A percentile compares a stretch with the other conserved stretches of the same genome.
Conservation (phyloP, 306 rosid genomes). For the Spatholobus suberectus region DNA sequence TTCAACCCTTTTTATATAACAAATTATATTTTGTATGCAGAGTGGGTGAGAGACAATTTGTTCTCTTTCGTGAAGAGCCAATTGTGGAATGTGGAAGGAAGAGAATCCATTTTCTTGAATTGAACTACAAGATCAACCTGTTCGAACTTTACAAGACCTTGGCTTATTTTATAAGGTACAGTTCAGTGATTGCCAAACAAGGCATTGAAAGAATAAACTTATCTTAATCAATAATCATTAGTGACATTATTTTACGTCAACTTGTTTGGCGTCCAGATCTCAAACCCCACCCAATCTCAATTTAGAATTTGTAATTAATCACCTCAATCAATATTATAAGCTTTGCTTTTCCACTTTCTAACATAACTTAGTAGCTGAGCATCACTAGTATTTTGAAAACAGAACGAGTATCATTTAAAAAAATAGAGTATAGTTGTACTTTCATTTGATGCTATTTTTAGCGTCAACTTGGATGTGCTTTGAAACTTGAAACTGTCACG, state of each 20-base stretch:
- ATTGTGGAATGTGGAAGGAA: slow-evolving; percentile 6
- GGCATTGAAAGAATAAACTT: slow-evolving; percentile 35
- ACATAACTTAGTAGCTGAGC: background rate
- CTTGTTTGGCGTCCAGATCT: slow-evolving; percentile 48
- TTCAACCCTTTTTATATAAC: slow-evolving; percentile 12
- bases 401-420: background rate
- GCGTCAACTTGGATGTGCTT: slow-evolving; percentile 19
- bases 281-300: slow-evolving; percentile 46
- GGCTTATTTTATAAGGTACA: slow-evolving; percentile 28
- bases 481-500: slow-evolving; percentile 51
- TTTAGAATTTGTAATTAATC: slow-evolving; percentile 32
- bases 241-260: slow-evolving; percentile 40
- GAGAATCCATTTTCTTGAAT: slow-evolving; percentile 42
- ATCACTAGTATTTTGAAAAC: background rate
- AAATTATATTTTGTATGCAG: slow-evolving; percentile 4
- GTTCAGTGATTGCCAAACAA: slow-evolving; percentile 41
- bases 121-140: slow-evolving; percentile 32
- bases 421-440: background rate
- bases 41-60: slow-evolving; percentile 39
- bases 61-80: slow-evolving; percentile 11
- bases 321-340: slow-evolving; percentile 16
- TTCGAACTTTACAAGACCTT: slow-evolving; percentile 40
- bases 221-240: slow-evolving; percentile 26
- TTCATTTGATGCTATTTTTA: slow-evolving; percentile 29
- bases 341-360: background rate